Conservation (phyloP, 177 flowering plant species). For the Tripterygium wilfordii region DNA sequence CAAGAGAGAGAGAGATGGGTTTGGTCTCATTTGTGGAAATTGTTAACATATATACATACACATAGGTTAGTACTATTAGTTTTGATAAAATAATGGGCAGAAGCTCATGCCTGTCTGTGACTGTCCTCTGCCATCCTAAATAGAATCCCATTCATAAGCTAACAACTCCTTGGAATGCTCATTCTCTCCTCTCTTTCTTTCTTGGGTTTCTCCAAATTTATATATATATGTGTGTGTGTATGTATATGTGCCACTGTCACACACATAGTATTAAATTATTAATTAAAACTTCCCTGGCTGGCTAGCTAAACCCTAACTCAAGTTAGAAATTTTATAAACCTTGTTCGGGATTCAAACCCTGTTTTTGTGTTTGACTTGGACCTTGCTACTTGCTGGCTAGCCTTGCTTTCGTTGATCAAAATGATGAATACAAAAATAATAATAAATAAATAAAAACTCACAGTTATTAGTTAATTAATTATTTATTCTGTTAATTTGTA, state of each 20-base stretch:
- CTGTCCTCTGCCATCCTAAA: conserved; percentile 4
- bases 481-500: background rate
- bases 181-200: conserved; percentile 14
- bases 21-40: conserved; percentile 8
- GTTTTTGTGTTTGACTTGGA: conserved; percentile 34
- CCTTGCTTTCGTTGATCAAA: background rate
- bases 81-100: background rate
- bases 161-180: conserved; percentile 26
- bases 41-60: too few species aligned
- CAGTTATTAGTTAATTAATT: too few species aligned
- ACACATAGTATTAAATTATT: too few species aligned
- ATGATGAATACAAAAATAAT: too few species aligned
- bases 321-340: conserved; percentile 1
- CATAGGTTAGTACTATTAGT: too few species aligned
- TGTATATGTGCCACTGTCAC: too few species aligned
- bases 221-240: too few species aligned
- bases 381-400: conserved; percentile 1
- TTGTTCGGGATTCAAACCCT: conserved; percentile 28
- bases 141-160: conserved; percentile 11
- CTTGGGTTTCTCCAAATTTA: conserved; percentile 10
- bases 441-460: too few species aligned
- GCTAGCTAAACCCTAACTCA: conserved; percentile 5
- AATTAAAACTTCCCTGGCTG: too few species aligned
- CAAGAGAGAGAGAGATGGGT: conserved; percentile 5
- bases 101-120: conserved; percentile 16